These are phyloP conservation scores for Trichoderma sp. DNA, from an alignment of 2,329 filamentous ascomycete genomes.

Conservation along the genomic window DNA sequence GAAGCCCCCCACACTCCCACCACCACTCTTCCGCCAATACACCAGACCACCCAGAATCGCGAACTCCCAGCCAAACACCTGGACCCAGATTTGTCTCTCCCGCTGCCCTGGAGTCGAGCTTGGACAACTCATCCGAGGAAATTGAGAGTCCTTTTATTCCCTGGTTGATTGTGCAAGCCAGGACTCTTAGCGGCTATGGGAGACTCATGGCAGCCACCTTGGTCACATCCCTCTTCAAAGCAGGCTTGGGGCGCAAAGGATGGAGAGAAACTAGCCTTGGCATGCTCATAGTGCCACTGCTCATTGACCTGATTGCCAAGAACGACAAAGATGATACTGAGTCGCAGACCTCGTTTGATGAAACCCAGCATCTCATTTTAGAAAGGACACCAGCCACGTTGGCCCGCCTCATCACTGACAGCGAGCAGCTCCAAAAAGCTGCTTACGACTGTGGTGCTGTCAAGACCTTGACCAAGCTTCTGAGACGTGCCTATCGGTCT, in stretches of 20 bases:
- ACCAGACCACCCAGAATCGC: slow-evolving; percentile 32
- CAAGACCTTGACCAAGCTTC: slow-evolving; percentile 48
- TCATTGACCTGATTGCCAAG: slow-evolving; percentile 62
- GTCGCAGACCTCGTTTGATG: slow-evolving; percentile 40
- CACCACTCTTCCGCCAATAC: slow-evolving; percentile 30
- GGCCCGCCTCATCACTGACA: slow-evolving; percentile 76
- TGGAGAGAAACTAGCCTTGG: slow-evolving; percentile 63
- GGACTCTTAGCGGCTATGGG: slow-evolving; percentile 58
- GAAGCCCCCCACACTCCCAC: slow-evolving; percentile 30
- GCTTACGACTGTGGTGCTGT: slow-evolving; percentile 67
- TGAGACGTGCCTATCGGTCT: slow-evolving; percentile 54
- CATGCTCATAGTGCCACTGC: slow-evolving; percentile 67
- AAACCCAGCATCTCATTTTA: slow-evolving; percentile 47
- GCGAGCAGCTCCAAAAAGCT: slow-evolving; percentile 75
- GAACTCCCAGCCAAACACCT: slow-evolving; percentile 33
- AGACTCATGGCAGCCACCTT: slow-evolving; percentile 70
- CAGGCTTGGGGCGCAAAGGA: slow-evolving; percentile 64
- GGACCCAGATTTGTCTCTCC: slow-evolving; percentile 33
- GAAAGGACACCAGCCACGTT: slow-evolving; percentile 76
- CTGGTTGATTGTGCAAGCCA: slow-evolving; percentile 68
- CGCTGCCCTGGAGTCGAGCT: slow-evolving; percentile 37
- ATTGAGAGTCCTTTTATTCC: slow-evolving; percentile 71
- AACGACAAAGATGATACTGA: slow-evolving; percentile 49
- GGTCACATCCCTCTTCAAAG: slow-evolving; percentile 68
- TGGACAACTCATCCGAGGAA: slow-evolving; percentile 52